Conservation (phyloP, 306 rosid genomes). For the Styphnolobium japonicum region DNA sequence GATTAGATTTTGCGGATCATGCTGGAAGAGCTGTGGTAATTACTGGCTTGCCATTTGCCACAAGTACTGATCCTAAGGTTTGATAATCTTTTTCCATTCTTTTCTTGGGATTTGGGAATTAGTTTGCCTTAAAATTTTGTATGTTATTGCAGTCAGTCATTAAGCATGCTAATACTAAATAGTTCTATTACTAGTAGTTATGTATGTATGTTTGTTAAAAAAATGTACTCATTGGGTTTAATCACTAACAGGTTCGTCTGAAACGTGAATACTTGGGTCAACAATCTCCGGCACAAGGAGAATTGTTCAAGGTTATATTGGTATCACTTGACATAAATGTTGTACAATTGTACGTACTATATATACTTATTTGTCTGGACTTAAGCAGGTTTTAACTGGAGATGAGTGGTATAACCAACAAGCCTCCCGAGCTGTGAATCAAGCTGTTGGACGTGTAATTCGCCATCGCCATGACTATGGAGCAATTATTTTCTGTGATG, state of each 20-base stretch:
- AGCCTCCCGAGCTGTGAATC: conserved; percentile 95
- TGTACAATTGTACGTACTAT: background rate
- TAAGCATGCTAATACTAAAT: background rate
- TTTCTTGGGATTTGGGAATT: background rate
- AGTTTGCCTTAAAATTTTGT: conserved; percentile 14
- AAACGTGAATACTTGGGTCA: conserved; percentile 86
- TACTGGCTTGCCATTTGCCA: conserved; percentile 91
- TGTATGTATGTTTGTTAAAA: background rate
- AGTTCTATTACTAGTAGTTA: conserved; percentile 3
- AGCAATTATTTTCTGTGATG: conserved; percentile 89
- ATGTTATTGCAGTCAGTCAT: conserved; percentile 22
- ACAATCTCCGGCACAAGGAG: conserved; percentile 49
- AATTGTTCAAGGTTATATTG: conserved; percentile 48
- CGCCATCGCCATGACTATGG: conserved; percentile 98
- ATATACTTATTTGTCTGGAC: conserved; percentile 18
- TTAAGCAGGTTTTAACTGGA: conserved; percentile 62
- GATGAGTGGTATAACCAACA: conserved; percentile 96
- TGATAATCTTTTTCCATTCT: conserved; percentile 9
- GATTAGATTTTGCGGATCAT: conserved; percentile 94
- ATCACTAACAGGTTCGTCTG: conserved; percentile 70
- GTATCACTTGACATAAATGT: conserved; percentile 18
- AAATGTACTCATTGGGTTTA: conserved; percentile 27
- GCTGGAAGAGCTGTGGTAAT: conserved; percentile 95
- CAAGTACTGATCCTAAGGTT: conserved; percentile 87
- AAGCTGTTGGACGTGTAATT: conserved; percentile 97